These are phyloP conservation scores for Populus tomentosa DNA, from an alignment of 441 rosid species.

Conservation along the genomic window DNA sequence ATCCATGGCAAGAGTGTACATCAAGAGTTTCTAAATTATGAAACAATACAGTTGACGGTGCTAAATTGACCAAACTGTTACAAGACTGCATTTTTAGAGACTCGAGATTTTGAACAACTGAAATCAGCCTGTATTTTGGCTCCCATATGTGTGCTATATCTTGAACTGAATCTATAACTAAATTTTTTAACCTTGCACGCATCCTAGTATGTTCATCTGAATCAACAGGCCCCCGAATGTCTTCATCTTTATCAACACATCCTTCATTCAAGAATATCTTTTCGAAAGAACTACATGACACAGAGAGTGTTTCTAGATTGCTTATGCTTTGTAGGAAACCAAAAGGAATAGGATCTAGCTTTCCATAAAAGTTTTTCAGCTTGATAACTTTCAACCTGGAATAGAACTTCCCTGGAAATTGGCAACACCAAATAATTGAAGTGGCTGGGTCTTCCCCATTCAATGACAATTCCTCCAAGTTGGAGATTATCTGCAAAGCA, in stretches of 20 bases:
- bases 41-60: background rate
- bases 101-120: background rate
- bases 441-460: background rate
- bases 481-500: background rate
- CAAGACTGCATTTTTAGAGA: background rate
- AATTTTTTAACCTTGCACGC: background rate
- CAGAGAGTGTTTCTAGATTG: background rate
- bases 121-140: background rate
- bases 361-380: background rate
- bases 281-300: background rate
- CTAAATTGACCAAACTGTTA: background rate
- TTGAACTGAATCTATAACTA: background rate
- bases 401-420: too few species aligned
- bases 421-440: background rate
- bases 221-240: too few species aligned
- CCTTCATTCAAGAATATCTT: background rate
- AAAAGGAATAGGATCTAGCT: background rate
- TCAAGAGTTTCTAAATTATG: background rate
- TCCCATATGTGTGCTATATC: background rate
- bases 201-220: too few species aligned
- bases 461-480: background rate
- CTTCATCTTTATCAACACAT: background rate
- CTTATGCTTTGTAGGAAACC: background rate
- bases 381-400: background rate
- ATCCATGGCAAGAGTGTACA: background rate